A percentile compares a stretch with the other conserved stretches of the same genome.
These are phyloP conservation scores for Macadamia tetraphylla DNA, from an alignment of 164 flowering plant genomes.

Conservation along the genomic window DNA sequence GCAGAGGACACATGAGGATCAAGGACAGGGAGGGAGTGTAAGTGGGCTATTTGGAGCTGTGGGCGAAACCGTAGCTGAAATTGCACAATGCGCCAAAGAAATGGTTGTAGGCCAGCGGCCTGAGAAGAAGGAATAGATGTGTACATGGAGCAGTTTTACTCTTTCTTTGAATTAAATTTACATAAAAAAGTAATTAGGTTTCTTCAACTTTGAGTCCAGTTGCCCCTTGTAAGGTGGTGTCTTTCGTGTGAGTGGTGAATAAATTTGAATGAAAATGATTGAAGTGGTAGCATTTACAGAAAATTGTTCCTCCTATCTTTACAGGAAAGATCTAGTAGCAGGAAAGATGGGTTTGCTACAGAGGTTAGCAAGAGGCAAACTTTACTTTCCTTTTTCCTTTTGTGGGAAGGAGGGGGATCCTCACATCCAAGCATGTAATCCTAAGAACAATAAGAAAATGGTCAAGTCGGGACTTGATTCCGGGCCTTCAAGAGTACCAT, in stretches of 20 bases:
- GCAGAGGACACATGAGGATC: background rate
- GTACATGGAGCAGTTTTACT: background rate
- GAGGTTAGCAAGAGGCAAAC: constrained; percentile 57
- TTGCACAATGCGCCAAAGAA: constrained; percentile 45
- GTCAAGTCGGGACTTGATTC: too few relatives aligned
- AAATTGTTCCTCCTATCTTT: constrained; percentile 3
- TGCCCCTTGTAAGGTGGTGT: background rate
- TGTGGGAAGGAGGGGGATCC: too few relatives aligned
- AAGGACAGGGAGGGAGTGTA: background rate
- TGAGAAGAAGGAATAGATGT: background rate
- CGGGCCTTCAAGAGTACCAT: too few relatives aligned
- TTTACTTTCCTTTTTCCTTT: constrained; percentile 7
- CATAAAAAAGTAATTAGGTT: too few relatives aligned
- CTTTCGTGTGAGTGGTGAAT: background rate
- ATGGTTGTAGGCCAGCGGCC: constrained; percentile 32
- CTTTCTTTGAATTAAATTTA: background rate
- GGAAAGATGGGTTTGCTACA: constrained; percentile 56
- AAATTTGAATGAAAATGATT: constrained; percentile 4
- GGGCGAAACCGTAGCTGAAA: constrained; percentile 62
- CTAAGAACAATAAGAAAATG: too few relatives aligned
- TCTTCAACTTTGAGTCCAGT: too few relatives aligned
- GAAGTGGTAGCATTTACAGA: background rate
- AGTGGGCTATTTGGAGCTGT: constrained; percentile 44
- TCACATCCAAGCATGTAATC: too few relatives aligned
- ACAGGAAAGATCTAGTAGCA: constrained; percentile 10